Conservation (phyloP, 257 asterid species). For the Capsicum baccatum region DNA sequence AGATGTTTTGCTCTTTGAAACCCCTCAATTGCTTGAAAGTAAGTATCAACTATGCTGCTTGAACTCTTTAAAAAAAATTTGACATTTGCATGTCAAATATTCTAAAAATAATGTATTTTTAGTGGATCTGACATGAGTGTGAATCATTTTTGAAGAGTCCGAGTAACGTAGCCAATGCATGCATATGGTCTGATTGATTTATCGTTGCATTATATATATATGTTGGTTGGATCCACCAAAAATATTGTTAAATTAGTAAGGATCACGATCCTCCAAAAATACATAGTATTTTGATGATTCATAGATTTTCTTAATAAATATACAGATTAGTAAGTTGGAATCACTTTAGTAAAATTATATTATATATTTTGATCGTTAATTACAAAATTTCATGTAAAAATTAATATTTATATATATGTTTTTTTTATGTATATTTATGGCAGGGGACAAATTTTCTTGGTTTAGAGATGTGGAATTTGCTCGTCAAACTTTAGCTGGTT, state of each 20-base stretch:
- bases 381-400: not conserved
- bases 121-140: too few species aligned
- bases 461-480: conserved; percentile 70
- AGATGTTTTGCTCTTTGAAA: conserved; percentile 51
- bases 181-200: too few species aligned
- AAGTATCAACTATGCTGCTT: not conserved
- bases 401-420: not conserved
- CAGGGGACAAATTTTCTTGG: conserved; percentile 76
- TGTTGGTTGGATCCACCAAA: not conserved
- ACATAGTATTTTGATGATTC: too few species aligned
- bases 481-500: conserved; percentile 75
- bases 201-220: not conserved
- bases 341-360: too few species aligned
- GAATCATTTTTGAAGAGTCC: too few species aligned
- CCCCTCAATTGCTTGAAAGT: conserved; percentile 62
- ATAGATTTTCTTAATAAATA: too few species aligned
- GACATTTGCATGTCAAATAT: not conserved
- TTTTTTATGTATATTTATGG: not conserved
- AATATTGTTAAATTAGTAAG: not conserved
- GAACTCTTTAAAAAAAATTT: not conserved
- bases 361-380: too few species aligned
- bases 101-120: too few species aligned
- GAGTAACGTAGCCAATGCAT: too few species aligned
- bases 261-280: too few species aligned
- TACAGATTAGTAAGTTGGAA: too few species aligned